Evolutionary conservation across 371 early-diverging fungal genomes (phyloP).

Genomic region (Haplosporangium sp.): DNA sequence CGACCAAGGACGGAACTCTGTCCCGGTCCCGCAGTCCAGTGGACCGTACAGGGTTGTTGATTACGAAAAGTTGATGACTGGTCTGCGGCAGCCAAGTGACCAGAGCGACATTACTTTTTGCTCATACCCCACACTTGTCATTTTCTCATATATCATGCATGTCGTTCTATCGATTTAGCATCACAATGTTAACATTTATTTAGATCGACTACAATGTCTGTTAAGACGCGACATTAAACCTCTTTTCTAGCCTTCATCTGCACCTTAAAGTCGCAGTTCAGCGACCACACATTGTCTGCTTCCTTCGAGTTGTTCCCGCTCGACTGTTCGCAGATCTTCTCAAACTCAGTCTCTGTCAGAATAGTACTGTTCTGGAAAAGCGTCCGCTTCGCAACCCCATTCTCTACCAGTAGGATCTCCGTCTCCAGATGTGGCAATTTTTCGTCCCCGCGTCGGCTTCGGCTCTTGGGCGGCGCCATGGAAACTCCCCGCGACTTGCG

Average conservation of each 20-base stretch:
- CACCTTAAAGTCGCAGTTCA: constrained; percentile 31
- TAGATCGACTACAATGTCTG: too few relatives aligned
- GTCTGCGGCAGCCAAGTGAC: too few relatives aligned
- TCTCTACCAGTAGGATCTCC: constrained; percentile 26
- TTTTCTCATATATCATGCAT: too few relatives aligned
- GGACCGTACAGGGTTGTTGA: too few relatives aligned
- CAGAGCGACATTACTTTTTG: too few relatives aligned
- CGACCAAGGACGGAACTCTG: too few relatives aligned
- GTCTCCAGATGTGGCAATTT: constrained; percentile 38
- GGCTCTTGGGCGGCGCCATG: not conserved
- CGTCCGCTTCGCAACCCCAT: constrained; percentile 26
- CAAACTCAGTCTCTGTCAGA: constrained; percentile 35
- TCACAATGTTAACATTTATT: too few relatives aligned
- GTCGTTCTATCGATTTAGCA: too few relatives aligned
- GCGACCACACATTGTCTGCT: constrained; percentile 33
- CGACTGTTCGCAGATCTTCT: constrained; percentile 11
- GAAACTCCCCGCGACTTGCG: not conserved
- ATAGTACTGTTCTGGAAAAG: constrained; percentile 30
- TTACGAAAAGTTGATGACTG: too few relatives aligned
- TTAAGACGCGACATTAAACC: too few relatives aligned
- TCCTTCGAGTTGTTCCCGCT: not conserved
- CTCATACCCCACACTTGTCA: too few relatives aligned
- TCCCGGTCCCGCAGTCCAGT: too few relatives aligned
- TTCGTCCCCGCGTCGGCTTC: not conserved
- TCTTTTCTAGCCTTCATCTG: constrained; percentile 12